Evolutionary conservation across 2,329 filamentous ascomycete genomes (phyloP).

Genomic region (Stagonosporopsis cucurbitacearum): DNA sequence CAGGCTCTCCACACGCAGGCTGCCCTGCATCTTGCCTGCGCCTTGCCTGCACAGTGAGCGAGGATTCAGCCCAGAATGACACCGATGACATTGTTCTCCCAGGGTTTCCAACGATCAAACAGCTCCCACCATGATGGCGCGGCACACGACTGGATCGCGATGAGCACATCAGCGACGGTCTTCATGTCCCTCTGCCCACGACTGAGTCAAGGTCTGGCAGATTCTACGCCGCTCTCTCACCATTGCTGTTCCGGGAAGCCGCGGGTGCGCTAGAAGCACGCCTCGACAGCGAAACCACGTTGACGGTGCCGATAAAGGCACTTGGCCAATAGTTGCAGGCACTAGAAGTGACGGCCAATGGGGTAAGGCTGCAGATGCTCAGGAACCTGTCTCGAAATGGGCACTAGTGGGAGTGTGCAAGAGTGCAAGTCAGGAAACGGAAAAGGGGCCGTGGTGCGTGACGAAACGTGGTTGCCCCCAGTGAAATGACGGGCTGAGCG

Average conservation of each 20-base stretch:
- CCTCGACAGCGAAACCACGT: conserved; percentile 37
- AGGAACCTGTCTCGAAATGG: conserved; percentile 40
- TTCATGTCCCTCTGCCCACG: conserved; percentile 20
- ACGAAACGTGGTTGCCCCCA: conserved; percentile 21
- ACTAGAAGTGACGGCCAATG: conserved; percentile 27
- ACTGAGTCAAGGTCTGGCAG: conserved; percentile 28
- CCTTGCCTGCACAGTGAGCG: no score
- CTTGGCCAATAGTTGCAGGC: conserved; percentile 25
- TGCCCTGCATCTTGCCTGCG: conserved; percentile 26
- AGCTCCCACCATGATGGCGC: conserved; percentile 2
- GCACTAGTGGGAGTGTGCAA: conserved; percentile 29
- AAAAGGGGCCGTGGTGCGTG: conserved; percentile 24
- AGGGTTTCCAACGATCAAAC: conserved; percentile 9
- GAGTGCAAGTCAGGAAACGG: conserved; percentile 23
- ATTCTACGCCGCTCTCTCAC: conserved; percentile 29
- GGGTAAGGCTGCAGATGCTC: conserved; percentile 42
- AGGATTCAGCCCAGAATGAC: conserved; percentile 9
- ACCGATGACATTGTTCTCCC: conserved; percentile 22
- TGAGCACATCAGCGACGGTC: conserved; percentile 25
- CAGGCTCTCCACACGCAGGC: conserved; percentile 27
- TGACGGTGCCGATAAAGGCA: conserved; percentile 29
- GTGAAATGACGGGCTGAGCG: conserved; percentile 30
- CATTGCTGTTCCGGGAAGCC: conserved; percentile 37
- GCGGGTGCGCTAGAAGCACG: conserved; percentile 40
- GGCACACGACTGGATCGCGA: conserved; percentile 11